phyloP scores from a whole-genome alignment of 106 monocot species.

The Vanilla planifolia region DNA sequence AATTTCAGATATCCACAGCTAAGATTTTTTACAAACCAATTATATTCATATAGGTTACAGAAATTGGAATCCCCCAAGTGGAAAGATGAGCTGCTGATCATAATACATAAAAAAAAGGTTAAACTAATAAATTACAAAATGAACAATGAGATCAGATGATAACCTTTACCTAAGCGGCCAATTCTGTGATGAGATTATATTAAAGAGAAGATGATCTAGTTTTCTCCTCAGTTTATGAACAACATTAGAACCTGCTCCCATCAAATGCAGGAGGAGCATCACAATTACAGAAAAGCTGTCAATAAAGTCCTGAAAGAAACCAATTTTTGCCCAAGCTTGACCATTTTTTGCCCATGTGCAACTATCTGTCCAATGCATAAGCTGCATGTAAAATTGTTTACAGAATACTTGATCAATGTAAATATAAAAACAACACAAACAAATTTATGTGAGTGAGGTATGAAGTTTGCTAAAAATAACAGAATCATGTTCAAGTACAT shows the following conservation, averaged over 20 bases:
- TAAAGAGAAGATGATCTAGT: background rate
- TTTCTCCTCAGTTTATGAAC: slow-evolving; percentile 2
- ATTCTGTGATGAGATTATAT: background rate
- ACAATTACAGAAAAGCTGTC: background rate
- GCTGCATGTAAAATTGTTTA: no score
- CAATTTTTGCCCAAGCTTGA: no score
- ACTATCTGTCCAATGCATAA: no score
- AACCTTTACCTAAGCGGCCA: background rate
- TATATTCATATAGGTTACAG: background rate
- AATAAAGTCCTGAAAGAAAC: background rate
- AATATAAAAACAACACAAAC: no score
- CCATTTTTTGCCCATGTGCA: no score
- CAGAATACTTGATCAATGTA: no score
- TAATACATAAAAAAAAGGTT: background rate
- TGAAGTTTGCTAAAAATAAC: no score
- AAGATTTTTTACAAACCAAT: background rate
- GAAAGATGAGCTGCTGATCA: background rate
- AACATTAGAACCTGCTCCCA: background rate
- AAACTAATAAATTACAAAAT: background rate
- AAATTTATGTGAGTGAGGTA: no score
- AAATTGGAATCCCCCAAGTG: background rate
- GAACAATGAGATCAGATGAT: slow-evolving; percentile 7
- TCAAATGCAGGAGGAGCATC: background rate
- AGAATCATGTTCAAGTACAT: no score
- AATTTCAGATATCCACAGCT: background rate